Evolutionary conservation across 805 yeast species (phyloP).

Genomic region (Hanseniaspora opuntiae): DNA sequence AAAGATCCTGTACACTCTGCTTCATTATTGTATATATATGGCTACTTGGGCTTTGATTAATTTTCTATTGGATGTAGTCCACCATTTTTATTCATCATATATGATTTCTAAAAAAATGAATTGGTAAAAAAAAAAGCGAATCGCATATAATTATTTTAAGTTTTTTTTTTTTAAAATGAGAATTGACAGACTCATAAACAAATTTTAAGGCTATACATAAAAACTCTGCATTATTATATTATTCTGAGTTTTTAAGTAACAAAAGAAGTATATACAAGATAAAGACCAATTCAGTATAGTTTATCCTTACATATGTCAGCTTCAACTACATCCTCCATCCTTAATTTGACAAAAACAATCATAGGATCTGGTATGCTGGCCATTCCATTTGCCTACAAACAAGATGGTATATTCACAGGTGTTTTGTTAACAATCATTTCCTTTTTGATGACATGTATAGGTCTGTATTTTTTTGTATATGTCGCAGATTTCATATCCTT

Average conservation of each 20-base stretch:
- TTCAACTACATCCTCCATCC: constrained; percentile 43
- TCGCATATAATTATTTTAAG: no score
- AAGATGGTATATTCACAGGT: constrained; percentile 56
- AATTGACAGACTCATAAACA: no score
- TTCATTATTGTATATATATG: neutral
- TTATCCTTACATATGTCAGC: constrained; percentile 24
- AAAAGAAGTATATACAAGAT: neutral
- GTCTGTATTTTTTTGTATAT: constrained; percentile 31
- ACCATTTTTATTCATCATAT: neutral
- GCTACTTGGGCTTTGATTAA: neutral
- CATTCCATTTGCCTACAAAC: constrained; percentile 54
- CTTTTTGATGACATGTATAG: constrained; percentile 53
- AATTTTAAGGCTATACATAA: no score
- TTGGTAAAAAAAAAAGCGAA: no score
- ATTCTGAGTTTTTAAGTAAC: no score
- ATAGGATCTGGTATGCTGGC: constrained; percentile 67
- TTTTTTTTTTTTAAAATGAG: no score
- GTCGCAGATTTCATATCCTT: constrained; percentile 20
- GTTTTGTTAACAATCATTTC: constrained; percentile 42
- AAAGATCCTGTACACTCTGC: neutral
- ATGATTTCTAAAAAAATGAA: no score
- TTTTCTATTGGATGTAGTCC: neutral
- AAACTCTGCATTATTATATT: no score
- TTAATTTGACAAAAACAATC: constrained; percentile 62
- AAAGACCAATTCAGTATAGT: neutral